These are phyloP conservation scores for Luffa acutangula DNA, from an alignment of 306 rosid species.

Conservation along the genomic window DNA sequence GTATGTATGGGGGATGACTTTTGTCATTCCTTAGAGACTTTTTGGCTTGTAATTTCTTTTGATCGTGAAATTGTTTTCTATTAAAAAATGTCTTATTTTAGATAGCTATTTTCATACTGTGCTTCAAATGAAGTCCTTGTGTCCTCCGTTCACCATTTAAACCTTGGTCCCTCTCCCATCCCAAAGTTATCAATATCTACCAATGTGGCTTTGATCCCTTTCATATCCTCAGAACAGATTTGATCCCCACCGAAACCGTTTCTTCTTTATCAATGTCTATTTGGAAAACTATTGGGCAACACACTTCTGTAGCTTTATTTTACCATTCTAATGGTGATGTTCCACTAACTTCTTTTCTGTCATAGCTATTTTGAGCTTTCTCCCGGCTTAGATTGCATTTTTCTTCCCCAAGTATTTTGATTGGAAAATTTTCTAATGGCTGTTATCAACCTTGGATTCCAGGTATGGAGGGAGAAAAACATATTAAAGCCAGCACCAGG, in stretches of 20 bases:
- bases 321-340: background rate
- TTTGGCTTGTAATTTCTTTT: background rate
- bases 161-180: background rate
- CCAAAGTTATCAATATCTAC: background rate
- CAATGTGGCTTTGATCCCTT: background rate
- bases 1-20: background rate
- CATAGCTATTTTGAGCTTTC: background rate
- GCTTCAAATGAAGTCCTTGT: background rate
- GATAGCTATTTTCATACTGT: background rate
- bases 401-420: background rate
- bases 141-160: background rate
- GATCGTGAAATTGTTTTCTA: background rate
- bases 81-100: background rate
- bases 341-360: background rate
- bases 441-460: slow-evolving; percentile 2
- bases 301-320: background rate
- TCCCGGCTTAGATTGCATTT: background rate
- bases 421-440: background rate
- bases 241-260: background rate
- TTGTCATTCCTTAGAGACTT: background rate
- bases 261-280: background rate
- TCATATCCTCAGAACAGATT: background rate
- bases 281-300: background rate
- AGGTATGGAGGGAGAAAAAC: slow-evolving; percentile 99
- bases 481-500: slow-evolving; percentile 85